Evolutionary conservation across 805 yeast species (phyloP), one percentile per base, ranked within the genome.

Genomic region (Metschnikowia noctiluminum): DNA sequence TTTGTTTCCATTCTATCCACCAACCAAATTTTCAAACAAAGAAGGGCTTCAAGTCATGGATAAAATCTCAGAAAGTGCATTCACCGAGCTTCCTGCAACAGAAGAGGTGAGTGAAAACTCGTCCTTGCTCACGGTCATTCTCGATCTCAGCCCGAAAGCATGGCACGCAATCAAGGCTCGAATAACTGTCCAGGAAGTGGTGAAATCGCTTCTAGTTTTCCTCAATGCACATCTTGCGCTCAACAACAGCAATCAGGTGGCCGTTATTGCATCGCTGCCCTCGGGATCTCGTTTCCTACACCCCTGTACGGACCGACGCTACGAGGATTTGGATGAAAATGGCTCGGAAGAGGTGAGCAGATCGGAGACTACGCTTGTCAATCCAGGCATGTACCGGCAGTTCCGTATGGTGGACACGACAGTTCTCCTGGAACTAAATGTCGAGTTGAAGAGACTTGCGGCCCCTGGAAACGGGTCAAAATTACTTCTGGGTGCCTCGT

Each of bases 141-240:
- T 92, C 6, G 98, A 92, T 55, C 73, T 89, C 9, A 82, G 87
- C 42, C 90, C 96, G 0, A 64, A 72, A 31, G 82, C 85, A 39
- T 87, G 92, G 92, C 69, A 61, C 49, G 67, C 68, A 37, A 61
- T 78, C 14, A 60, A 65, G 62, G 77, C 76, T 40, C 72, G 71
- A 50, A 64, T 77, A n/a, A 61, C 81, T 38, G 65, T 89, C 21
- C 74, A 78, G 52, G 81, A 82, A 38, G 81, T 85, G 7, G 65
- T 86, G 7, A 78, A 85, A 53, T 73, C 91, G 2, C 61, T 91
- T 8, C 66, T 89, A 31, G 89, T 94, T 26, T 83, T 86, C 59
- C 64, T 91, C 44, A 94, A 94, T 64, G 90, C 96, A 1, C 99
- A 94, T 64, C 64, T 94, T 41, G 84, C 98, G 0, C 74, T 89